phyloP scores from a whole-genome alignment of 169 alveolate species.

The Plasmodium vivax region DNA sequence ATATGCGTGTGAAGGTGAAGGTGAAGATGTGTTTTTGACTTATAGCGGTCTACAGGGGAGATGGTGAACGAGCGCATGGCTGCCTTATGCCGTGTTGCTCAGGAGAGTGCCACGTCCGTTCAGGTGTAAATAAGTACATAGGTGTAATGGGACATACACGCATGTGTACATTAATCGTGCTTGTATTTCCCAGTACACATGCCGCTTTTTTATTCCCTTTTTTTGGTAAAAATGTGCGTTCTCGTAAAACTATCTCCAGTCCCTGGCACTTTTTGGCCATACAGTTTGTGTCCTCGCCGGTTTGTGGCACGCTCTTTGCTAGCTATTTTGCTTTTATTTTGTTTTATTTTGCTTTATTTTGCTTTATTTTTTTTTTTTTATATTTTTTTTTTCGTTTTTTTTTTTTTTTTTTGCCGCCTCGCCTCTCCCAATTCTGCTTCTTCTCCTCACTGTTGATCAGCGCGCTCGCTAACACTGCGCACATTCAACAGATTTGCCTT shows the following conservation, averaged over 20 bases:
- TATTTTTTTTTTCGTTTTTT: background rate
- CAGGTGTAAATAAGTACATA: background rate
- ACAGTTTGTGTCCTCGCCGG: background rate
- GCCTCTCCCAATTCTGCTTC: background rate
- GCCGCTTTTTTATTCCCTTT: background rate
- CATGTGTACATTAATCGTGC: background rate
- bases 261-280: background rate
- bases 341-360: too few species aligned
- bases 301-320: background rate
- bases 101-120: background rate
- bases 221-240: background rate
- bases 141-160: background rate
- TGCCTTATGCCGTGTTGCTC: background rate
- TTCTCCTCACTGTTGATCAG: background rate
- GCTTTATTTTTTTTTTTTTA: too few species aligned
- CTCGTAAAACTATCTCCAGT: background rate
- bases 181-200: background rate
- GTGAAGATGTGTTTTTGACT: background rate
- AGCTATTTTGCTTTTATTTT: background rate
- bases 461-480: background rate
- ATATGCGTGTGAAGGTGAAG: too few species aligned
- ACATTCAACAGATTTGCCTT: background rate
- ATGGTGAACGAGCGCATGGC: background rate
- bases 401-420: background rate
- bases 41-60: background rate